These are phyloP conservation scores for Physaria fendleri DNA, from an alignment of 345 rosid species.

Conservation along the genomic window DNA sequence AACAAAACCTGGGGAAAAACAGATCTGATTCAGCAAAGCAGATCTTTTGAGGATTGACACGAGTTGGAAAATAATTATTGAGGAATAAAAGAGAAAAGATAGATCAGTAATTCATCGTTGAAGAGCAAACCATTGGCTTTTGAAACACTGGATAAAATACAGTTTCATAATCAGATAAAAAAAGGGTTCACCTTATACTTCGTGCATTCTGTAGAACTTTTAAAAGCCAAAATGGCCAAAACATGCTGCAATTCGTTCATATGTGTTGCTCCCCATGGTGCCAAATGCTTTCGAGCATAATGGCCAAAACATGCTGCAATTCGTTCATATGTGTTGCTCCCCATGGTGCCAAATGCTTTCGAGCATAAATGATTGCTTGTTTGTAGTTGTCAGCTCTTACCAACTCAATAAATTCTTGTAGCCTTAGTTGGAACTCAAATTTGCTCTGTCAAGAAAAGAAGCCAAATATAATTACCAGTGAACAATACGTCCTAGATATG, in stretches of 20 bases:
- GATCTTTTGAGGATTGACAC: too few species aligned
- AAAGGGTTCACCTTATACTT: constrained; percentile 65
- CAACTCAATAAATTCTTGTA: constrained; percentile 90
- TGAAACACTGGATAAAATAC: not conserved
- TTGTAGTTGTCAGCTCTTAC: constrained; percentile 65
- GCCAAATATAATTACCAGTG: not conserved
- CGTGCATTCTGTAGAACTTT: constrained; percentile 60
- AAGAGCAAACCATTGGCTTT: not conserved
- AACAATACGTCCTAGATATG: not conserved
- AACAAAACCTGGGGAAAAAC: constrained; percentile 90
- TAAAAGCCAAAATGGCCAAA: constrained; percentile 81
- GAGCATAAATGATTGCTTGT: constrained; percentile 80
- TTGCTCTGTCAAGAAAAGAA: constrained; percentile 53
- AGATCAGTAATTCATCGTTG: not conserved
- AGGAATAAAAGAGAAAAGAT: constrained; percentile 12
- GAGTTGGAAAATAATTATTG: too few species aligned
- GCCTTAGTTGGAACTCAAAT: constrained; percentile 89
- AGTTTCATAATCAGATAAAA: not conserved
- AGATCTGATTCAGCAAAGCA: too few species aligned
- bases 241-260: constrained; percentile 81
- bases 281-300: constrained; percentile 79
- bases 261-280: constrained; percentile 84
- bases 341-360: constrained; percentile 84
- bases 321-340: constrained; percentile 84
- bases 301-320: constrained; percentile 63